Conservation (phyloP, 108 stramenopile species). For the Cyclotella baltica region DNA sequence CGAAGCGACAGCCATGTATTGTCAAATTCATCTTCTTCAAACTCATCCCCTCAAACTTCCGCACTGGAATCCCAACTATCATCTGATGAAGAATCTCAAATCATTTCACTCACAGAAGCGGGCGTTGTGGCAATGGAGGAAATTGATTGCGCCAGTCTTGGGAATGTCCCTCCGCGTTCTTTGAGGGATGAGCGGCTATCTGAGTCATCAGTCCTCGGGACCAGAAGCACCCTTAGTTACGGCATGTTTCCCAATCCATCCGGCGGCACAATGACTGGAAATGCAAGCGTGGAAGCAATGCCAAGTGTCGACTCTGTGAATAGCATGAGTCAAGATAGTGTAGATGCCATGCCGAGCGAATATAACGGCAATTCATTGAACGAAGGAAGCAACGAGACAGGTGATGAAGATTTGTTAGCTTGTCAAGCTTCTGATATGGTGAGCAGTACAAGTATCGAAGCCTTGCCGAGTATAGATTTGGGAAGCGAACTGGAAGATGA, state of each 20-base stretch:
- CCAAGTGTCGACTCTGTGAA: slow-evolving; percentile 33
- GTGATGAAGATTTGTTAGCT: slow-evolving; percentile 16
- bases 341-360: slow-evolving; percentile 30
- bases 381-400: slow-evolving; percentile 8
- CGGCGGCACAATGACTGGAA: background rate
- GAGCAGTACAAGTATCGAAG: slow-evolving; percentile 43
- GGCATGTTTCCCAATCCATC: slow-evolving; percentile 6
- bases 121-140: slow-evolving; percentile 36
- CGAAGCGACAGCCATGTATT: slow-evolving; percentile 14
- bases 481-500: slow-evolving; percentile 8
- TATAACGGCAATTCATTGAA: slow-evolving; percentile 13
- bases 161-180: slow-evolving; percentile 39
- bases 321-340: slow-evolving; percentile 20
- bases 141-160: slow-evolving; percentile 45
- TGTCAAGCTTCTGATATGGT: slow-evolving; percentile 28
- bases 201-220: slow-evolving; percentile 36
- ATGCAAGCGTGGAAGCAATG: slow-evolving; percentile 36
- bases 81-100: background rate
- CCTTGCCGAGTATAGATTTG: slow-evolving; percentile 27
- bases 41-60: slow-evolving; percentile 11
- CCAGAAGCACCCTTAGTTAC: background rate
- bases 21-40: slow-evolving; percentile 14
- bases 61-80: slow-evolving; percentile 13
- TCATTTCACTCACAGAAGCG: slow-evolving; percentile 34
- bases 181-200: slow-evolving; percentile 39